Evolutionary conservation across 495 filamentous ascomycete genomes (phyloP), one percentile per base, ranked within the genome.

Genomic region (Letharia lupina): DNA sequence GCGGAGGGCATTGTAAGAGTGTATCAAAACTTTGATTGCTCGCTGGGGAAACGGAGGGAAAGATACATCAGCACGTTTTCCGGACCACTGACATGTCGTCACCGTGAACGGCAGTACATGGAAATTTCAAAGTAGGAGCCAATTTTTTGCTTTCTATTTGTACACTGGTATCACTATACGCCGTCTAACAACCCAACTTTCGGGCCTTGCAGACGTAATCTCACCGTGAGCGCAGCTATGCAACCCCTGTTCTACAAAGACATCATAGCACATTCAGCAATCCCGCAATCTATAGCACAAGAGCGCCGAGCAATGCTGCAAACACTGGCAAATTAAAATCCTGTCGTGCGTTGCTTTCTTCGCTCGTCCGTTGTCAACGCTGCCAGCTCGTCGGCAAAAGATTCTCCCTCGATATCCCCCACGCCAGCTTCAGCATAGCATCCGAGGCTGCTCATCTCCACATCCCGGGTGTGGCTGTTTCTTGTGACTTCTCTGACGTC

Each of bases 401-500:
- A 64, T 9, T 65, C 64, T n/a, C 44, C n/a, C n/a, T 72, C 70
- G 3, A 60, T 20, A 35, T 63, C 31, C 2, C 44, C 65, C 7
- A 66, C 58, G 31, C 58, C 40, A 44, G 39, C 64, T 42, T 68
- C 60, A 52, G 39, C 60, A 16, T 31, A 48, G n/a, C 33, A 40
- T 33, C 67, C 60, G 23, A 66, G 45, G 11, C 20, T 61, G 6
- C 33, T 39, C 39, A 65, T 23, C 33, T 69, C 69, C 8, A 67
- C 16, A 23, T 62, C 57, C 35, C 40, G 48, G 35, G 40, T 58
- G 6, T 31, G 61, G 11, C 60, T 42, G 13, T 23, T 28, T 23
- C 31, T 18, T 20, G 20, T 33, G 28, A 35, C 8, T 60, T 76
- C 73, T 0, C 74, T 77, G 37, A 83, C 75, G 65, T 84, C 82